Conservation (phyloP, 805 yeast species). For the Monosporozyma yasuniensis region DNA sequence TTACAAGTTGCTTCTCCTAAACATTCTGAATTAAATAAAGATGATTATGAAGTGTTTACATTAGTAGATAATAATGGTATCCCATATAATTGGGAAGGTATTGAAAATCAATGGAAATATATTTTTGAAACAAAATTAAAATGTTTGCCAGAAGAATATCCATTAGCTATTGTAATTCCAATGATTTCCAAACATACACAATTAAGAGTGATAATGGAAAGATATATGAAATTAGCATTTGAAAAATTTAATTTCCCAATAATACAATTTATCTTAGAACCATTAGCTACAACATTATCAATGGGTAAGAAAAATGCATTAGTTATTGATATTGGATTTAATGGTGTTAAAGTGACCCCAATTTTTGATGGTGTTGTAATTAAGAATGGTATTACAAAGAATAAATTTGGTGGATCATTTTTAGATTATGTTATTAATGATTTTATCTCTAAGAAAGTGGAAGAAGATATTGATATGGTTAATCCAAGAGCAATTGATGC, state of each 20-base stretch:
- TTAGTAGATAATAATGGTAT: conserved; percentile 45
- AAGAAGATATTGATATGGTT: not conserved
- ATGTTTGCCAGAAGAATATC: conserved; percentile 50
- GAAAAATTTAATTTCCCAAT: conserved; percentile 68
- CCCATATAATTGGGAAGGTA: conserved; percentile 64
- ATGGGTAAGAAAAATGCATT: conserved; percentile 69
- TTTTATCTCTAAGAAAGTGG: conserved; percentile 25
- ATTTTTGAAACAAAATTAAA: conserved; percentile 45
- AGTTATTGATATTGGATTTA: conserved; percentile 72
- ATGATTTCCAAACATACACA: conserved; percentile 9
- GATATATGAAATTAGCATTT: conserved; percentile 63
- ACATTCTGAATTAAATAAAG: not conserved
- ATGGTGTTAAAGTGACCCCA: conserved; percentile 65
- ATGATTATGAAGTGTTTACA: conserved; percentile 34
- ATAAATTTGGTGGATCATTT: conserved; percentile 80
- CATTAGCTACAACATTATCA: conserved; percentile 71
- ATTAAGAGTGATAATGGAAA: conserved; percentile 38
- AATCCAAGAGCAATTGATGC: conserved; percentile 9
- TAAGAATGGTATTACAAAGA: conserved; percentile 53
- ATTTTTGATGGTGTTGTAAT: conserved; percentile 66
- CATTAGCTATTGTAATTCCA: conserved; percentile 44
- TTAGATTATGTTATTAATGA: conserved; percentile 54
- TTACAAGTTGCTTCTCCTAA: conserved; percentile 10
- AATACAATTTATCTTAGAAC: conserved; percentile 65
- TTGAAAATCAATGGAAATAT: conserved; percentile 58